These are phyloP conservation scores for Zymoseptoria ardabiliae DNA, from an alignment of 2,329 filamentous ascomycete species.

Conservation along the genomic window DNA sequence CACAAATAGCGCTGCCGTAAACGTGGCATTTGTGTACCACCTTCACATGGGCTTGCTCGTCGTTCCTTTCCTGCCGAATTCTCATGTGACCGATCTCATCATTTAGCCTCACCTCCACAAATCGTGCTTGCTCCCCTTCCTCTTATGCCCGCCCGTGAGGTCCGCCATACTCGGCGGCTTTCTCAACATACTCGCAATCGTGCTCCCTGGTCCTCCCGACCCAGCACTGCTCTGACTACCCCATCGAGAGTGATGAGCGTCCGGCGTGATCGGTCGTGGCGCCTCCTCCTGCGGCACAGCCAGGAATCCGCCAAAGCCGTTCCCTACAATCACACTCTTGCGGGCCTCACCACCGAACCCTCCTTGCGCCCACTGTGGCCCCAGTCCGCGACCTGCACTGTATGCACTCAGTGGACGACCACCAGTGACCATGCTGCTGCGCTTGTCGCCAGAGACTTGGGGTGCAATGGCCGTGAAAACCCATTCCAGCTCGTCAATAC, in stretches of 20 bases:
- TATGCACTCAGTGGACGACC: conserved; percentile 41
- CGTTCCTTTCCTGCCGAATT: background rate
- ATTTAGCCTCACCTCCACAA: conserved; percentile 25
- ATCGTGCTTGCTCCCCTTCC: conserved; percentile 29
- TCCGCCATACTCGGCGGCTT: conserved; percentile 26
- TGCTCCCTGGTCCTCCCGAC: background rate
- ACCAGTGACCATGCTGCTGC: conserved; percentile 26
- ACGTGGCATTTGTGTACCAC: background rate
- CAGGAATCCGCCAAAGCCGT: conserved; percentile 59
- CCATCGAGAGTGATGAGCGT: conserved; percentile 15
- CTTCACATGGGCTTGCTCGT: background rate
- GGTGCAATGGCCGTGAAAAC: conserved; percentile 57
- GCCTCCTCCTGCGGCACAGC: conserved; percentile 52
- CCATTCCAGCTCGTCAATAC: conserved; percentile 61
- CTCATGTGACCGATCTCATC: background rate
- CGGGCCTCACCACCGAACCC: conserved; percentile 48
- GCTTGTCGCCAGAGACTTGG: conserved; percentile 30
- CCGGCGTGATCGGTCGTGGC: conserved; percentile 25
- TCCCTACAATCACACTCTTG: conserved; percentile 57
- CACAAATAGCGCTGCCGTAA: too few species aligned
- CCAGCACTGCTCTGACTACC: conserved; percentile 5
- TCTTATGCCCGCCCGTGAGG: conserved; percentile 15
- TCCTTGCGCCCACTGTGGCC: conserved; percentile 46
- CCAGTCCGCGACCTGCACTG: conserved; percentile 40
- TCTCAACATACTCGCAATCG: conserved; percentile 19